A percentile compares a stretch with the other conserved stretches of the same genome.
These are phyloP conservation scores for Hyaloscypha bicolor DNA, from an alignment of 495 filamentous ascomycete species.

Conservation along the genomic window DNA sequence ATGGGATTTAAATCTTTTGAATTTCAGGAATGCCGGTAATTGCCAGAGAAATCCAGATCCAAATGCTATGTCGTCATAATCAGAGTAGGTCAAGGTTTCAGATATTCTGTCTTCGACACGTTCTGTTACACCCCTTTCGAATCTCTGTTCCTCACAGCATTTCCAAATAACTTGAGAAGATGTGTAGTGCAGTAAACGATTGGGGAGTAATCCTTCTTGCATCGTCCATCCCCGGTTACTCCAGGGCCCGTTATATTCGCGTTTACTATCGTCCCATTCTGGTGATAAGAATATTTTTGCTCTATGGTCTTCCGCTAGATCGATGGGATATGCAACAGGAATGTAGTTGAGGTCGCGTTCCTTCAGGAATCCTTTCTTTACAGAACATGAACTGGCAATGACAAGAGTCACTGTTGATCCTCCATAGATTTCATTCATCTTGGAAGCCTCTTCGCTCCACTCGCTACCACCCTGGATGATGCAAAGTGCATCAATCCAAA, in stretches of 20 bases:
- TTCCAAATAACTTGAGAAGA: constrained; percentile 32
- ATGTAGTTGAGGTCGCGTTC: constrained; percentile 22
- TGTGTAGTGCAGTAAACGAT: constrained; percentile 30
- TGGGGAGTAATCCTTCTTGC: constrained; percentile 34
- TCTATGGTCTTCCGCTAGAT: constrained; percentile 21
- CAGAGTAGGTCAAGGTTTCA: constrained; percentile 22
- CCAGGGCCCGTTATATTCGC: constrained; percentile 23
- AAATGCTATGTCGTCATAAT: constrained; percentile 24
- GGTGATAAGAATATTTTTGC: constrained; percentile 25
- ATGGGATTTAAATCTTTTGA: constrained; percentile 24
- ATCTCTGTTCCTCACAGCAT: constrained; percentile 24
- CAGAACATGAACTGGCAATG: constrained; percentile 24
- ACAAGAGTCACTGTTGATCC: constrained; percentile 35
- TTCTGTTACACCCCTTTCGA: constrained; percentile 29
- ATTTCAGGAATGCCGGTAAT: constrained; percentile 24
- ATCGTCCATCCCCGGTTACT: constrained; percentile 33
- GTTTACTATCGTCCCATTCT: constrained; percentile 22
- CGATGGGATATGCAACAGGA: constrained; percentile 17
- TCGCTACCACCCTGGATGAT: constrained; percentile 37
- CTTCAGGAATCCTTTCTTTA: constrained; percentile 24
- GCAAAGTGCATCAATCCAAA: constrained; percentile 41
- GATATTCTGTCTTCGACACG: constrained; percentile 24
- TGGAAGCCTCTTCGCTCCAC: constrained; percentile 33
- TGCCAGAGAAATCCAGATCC: constrained; percentile 22
- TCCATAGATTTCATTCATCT: constrained; percentile 37